Evolutionary conservation across 108 stramenopile genomes (phyloP).

Genomic region (Nitzschia sp.): DNA sequence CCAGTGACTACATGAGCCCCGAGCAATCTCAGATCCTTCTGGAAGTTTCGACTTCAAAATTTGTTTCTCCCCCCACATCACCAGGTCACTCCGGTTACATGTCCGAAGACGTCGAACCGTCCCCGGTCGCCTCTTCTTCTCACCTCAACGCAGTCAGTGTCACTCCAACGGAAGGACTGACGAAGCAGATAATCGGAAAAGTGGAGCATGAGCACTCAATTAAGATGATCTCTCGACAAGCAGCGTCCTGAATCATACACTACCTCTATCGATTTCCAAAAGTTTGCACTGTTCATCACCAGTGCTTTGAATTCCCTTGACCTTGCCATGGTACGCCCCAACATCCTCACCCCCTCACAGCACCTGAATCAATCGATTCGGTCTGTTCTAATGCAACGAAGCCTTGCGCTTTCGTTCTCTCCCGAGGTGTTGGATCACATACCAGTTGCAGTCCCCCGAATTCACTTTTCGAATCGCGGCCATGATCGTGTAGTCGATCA

Average conservation of each 20-base stretch:
- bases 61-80: constrained; percentile 30
- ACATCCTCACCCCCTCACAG: constrained; percentile 23
- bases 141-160: not conserved
- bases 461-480: not conserved
- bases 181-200: not conserved
- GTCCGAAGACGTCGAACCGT: constrained; percentile 5
- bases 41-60: constrained; percentile 11
- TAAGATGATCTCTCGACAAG: constrained; percentile 90
- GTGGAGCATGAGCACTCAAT: constrained; percentile 64
- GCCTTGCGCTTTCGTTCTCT: not conserved
- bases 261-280: not conserved
- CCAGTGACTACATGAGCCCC: not conserved
- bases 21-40: not conserved
- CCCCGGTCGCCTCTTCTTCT: constrained; percentile 25
- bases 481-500: constrained; percentile 24
- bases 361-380: constrained; percentile 2
- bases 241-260: constrained; percentile 79
- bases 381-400: constrained; percentile 2
- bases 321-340: not conserved
- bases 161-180: constrained; percentile 7
- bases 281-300: not conserved
- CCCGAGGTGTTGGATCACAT: not conserved
- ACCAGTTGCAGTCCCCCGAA: not conserved
- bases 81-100: constrained; percentile 21
- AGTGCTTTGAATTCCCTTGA: not conserved